Evolutionary conservation across 2,329 filamentous ascomycete species (phyloP).

Genomic region (Samsoniella hepiali): DNA sequence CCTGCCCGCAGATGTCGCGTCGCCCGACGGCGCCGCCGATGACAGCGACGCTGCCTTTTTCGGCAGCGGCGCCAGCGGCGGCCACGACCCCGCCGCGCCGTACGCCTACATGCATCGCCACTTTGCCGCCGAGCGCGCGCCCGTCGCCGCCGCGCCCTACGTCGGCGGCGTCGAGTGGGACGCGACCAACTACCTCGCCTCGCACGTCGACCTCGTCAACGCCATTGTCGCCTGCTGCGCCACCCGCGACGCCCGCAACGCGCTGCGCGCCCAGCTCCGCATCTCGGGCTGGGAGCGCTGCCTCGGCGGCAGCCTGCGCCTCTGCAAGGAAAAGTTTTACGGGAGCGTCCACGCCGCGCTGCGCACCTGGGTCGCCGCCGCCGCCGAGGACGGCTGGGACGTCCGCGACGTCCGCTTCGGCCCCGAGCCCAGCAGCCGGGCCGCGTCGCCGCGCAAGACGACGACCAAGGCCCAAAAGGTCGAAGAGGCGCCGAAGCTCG

Average conservation of each 20-base stretch:
- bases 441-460: conserved; percentile 33
- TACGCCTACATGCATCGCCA: conserved; percentile 64
- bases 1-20: conserved; percentile 42
- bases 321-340: conserved; percentile 98
- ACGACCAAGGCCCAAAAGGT: conserved; percentile 43
- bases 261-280: conserved; percentile 70
- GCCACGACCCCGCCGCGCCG: conserved; percentile 31
- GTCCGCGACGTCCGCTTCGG: conserved; percentile 77
- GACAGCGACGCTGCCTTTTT: conserved; percentile 29
- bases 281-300: conserved; percentile 89
- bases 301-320: conserved; percentile 77
- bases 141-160: conserved; percentile 90
- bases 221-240: conserved; percentile 81
- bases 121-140: conserved; percentile 82
- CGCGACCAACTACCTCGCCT: conserved; percentile 91
- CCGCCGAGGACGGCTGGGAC: conserved; percentile 83
- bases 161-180: conserved; percentile 98
- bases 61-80: conserved; percentile 32
- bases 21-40: conserved; percentile 20
- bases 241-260: conserved; percentile 66
- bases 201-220: conserved; percentile 89
- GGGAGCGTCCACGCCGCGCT: conserved; percentile 85
- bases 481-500: conserved; percentile 57
- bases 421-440: conserved; percentile 40
- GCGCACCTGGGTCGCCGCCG: conserved; percentile 85